A percentile compares a stretch with the other conserved stretches of the same genome.
phyloP scores from a whole-genome alignment of 202 grass and related monocot species.

The Eragrostis tef region DNA sequence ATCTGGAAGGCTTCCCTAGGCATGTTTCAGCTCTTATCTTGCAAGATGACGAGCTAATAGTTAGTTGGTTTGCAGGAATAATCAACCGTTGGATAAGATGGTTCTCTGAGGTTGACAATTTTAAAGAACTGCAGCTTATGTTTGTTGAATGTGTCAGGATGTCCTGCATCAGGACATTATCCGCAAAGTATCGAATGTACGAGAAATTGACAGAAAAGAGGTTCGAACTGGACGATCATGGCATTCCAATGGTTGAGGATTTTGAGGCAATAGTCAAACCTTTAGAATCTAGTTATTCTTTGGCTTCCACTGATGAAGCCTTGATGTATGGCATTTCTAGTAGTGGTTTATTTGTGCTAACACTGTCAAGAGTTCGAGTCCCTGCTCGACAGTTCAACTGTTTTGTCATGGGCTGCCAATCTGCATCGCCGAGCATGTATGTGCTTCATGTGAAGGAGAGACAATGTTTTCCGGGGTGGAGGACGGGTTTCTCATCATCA shows the following conservation, averaged over 20 bases:
- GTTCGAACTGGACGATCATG: constrained; percentile 77
- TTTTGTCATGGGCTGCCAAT: constrained; percentile 80
- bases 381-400: constrained; percentile 65
- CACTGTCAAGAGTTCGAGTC: constrained; percentile 78
- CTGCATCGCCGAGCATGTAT: constrained; percentile 80
- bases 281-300: constrained; percentile 47
- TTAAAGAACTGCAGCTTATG: constrained; percentile 75
- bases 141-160: constrained; percentile 74
- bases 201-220: constrained; percentile 84
- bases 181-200: constrained; percentile 81
- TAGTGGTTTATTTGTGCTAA: constrained; percentile 77
- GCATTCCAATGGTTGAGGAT: constrained; percentile 71
- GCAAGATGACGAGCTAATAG: constrained; percentile 91
- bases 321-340: constrained; percentile 78
- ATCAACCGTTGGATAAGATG: constrained; percentile 77
- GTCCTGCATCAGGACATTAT: constrained; percentile 93
- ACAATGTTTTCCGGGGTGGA: constrained; percentile 85
- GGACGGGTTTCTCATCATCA: constrained; percentile 81
- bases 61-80: constrained; percentile 94
- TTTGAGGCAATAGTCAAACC: constrained; percentile 52
- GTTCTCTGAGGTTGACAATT: constrained; percentile 80
- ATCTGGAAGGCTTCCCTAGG: constrained; percentile 72
- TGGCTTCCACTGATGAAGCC: constrained; percentile 60
- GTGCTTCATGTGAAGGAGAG: constrained; percentile 79
- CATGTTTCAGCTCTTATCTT: constrained; percentile 74